A percentile compares a stretch with the other conserved stretches of the same genome.
Evolutionary conservation across 2,329 filamentous ascomycete genomes (phyloP).

Genomic region (Penicillium verrucosum): DNA sequence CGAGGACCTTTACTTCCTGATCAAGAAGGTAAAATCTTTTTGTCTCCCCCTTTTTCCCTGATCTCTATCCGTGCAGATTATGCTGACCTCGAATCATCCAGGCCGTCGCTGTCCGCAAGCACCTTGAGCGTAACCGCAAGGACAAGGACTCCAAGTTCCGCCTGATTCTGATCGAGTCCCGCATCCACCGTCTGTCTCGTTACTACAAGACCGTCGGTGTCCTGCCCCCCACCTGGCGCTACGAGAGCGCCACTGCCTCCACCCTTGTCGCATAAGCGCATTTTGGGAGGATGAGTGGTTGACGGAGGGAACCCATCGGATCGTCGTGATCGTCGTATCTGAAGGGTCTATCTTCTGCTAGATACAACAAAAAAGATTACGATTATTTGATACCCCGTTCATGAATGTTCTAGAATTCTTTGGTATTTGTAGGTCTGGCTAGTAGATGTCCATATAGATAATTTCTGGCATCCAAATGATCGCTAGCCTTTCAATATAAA

Average conservation of each 20-base stretch:
- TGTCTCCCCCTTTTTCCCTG: not conserved
- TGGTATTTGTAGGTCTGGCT: not conserved
- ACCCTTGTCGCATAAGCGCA: slow-evolving; percentile 80
- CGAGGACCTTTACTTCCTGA: slow-evolving; percentile 99
- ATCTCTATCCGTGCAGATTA: not conserved
- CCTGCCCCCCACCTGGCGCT: slow-evolving; percentile 92
- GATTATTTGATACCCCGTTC: slow-evolving; percentile 14
- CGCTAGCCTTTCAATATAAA: not conserved
- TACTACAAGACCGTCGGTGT: slow-evolving; percentile 98
- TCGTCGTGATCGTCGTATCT: slow-evolving; percentile 12
- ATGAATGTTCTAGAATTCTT: slow-evolving; percentile 2
- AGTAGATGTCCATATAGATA: not conserved
- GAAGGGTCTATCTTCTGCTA: slow-evolving; percentile 8
- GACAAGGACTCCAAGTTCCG: slow-evolving; percentile 99
- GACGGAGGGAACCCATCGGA: slow-evolving; percentile 13
- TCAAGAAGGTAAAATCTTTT: slow-evolving; percentile 81
- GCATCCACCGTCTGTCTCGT: slow-evolving; percentile 98
- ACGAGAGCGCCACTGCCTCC: slow-evolving; percentile 95
- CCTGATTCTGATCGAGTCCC: slow-evolving; percentile 99
- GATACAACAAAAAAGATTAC: slow-evolving; percentile 14
- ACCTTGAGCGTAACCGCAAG: slow-evolving; percentile 99
- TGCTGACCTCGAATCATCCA: slow-evolving; percentile 36
- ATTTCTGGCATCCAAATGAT: not conserved
- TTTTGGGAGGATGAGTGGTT: slow-evolving; percentile 19
- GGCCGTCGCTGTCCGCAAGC: slow-evolving; percentile 99